Evolutionary conservation across 345 rosid species (phyloP), one percentile per base, ranked within the genome.

Genomic region (Dovyalis caffra): DNA sequence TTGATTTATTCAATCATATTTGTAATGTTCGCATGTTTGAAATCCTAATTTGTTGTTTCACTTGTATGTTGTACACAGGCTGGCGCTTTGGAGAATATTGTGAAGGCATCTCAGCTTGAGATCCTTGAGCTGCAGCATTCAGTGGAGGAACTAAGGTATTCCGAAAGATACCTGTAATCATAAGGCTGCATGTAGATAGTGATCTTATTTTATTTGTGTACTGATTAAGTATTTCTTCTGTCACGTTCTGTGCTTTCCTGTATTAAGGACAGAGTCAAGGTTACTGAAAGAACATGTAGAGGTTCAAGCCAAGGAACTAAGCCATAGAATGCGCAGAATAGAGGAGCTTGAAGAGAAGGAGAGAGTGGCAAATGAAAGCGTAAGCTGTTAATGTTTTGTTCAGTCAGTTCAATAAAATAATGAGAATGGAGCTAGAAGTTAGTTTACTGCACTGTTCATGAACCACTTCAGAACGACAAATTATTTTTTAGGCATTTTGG

Each of bases 281-380:
- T 79, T 82, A 77, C 90, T 92, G 67, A 89, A 90, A 78, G 90
- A 88, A 82, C 91, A 82, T 63, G 20, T 88, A 51, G 95, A 93
- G 79, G 78, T 83, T 70, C 99, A 90, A 82, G 87, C 89, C 63
- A 90, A 90, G 88, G 98, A 93, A 76, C 86, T 92, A 77, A 87
- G 72, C 76, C 82, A 81, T 72, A 87, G 88, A 86, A 89, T 88
- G 88, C 87, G 3, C 56, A 89, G 84, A 72, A 88, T 93, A 76
- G 97, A 92, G 78, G 93, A 92, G 83, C 89, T 92, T 78, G 93
- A 90, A 80, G 97, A 90, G 84, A 93, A 90, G 75, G 98, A 93
- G 83, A 88, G 94, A 81, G 78, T 87, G 72, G 98, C 99, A 23
- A 93, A 90, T 87, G 99, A 96, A 85, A 96, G 86, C 68, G 99